Percentiles rank a stretch among this genome's conserved stretches.
Conservation (phyloP, 2,329 filamentous ascomycete genomes). For the Aspergillus fumigatiaffinis region DNA sequence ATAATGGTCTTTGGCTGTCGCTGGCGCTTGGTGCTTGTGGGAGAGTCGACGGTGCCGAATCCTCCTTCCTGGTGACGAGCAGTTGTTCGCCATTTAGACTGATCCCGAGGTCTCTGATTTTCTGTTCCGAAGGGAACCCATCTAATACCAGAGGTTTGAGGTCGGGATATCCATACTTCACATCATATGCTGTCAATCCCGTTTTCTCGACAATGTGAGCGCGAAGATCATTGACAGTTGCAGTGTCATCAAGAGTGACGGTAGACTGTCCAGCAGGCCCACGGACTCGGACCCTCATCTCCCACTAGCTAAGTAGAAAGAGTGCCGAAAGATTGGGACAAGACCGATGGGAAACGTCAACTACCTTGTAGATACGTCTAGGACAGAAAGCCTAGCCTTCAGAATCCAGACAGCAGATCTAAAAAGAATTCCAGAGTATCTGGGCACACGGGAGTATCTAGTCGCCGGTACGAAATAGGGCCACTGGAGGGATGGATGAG, state of each 20-base stretch:
- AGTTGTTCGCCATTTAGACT: conserved; percentile 66
- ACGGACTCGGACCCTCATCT: conserved; percentile 71
- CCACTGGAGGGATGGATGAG: not conserved
- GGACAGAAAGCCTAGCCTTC: not conserved
- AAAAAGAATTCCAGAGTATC: not conserved
- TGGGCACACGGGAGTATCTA: not conserved
- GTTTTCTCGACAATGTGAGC: conserved; percentile 54
- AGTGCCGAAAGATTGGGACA: not conserved
- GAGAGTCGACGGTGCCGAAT: not conserved
- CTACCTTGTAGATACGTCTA: not conserved
- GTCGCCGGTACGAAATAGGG: not conserved
- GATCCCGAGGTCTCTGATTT: conserved; percentile 54
- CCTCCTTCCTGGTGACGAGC: conserved; percentile 54
- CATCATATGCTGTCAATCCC: conserved; percentile 61
- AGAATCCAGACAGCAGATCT: not conserved
- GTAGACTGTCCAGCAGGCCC: conserved; percentile 69
- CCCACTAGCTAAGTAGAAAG: conserved; percentile 1
- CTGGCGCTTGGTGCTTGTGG: conserved; percentile 5
- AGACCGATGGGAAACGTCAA: not conserved
- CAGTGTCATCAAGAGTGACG: conserved; percentile 64
- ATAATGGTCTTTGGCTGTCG: conserved; percentile 9
- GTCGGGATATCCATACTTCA: conserved; percentile 84
- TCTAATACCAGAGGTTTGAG: conserved; percentile 60
- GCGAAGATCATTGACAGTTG: conserved; percentile 46
- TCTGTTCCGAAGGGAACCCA: conserved; percentile 46